These are phyloP conservation scores for Entamoeba invadens DNA, from an alignment of 208 protist genomes.

Conservation along the genomic window DNA sequence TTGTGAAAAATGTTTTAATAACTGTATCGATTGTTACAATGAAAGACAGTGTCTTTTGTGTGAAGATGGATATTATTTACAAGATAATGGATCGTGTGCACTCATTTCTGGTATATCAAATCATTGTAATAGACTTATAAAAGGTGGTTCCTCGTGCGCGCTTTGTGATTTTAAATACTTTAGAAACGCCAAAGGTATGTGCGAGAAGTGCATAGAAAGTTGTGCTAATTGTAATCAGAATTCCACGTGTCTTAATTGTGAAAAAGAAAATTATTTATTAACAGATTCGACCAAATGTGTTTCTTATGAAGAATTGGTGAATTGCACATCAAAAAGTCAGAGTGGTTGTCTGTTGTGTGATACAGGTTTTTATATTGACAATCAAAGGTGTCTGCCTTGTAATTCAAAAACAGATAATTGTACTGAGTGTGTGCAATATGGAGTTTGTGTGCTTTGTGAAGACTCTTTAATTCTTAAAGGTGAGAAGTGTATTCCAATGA, in stretches of 20 bases:
- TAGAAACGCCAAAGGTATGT: neutral
- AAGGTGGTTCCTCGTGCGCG: neutral
- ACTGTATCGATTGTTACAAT: neutral
- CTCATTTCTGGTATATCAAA: neutral
- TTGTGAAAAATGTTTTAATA: neutral
- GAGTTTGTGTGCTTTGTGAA: neutral
- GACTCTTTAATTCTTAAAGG: neutral
- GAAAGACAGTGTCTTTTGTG: neutral
- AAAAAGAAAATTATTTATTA: neutral
- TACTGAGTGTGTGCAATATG: neutral
- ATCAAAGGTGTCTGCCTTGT: neutral
- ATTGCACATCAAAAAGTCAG: neutral
- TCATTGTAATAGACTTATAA: neutral
- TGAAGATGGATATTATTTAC: neutral
- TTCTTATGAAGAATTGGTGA: neutral
- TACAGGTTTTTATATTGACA: neutral
- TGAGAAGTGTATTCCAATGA: neutral
- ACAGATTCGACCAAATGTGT: neutral
- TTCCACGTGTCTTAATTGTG: neutral
- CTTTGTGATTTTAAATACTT: neutral
- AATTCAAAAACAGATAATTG: neutral
- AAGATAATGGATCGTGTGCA: neutral
- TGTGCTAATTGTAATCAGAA: neutral
- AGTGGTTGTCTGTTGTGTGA: neutral
- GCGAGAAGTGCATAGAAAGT: neutral